A percentile compares a stretch with the other conserved stretches of the same genome.
These are phyloP conservation scores for Camellia granthamiana DNA, from an alignment of 148 eudicot species.

Conservation along the genomic window DNA sequence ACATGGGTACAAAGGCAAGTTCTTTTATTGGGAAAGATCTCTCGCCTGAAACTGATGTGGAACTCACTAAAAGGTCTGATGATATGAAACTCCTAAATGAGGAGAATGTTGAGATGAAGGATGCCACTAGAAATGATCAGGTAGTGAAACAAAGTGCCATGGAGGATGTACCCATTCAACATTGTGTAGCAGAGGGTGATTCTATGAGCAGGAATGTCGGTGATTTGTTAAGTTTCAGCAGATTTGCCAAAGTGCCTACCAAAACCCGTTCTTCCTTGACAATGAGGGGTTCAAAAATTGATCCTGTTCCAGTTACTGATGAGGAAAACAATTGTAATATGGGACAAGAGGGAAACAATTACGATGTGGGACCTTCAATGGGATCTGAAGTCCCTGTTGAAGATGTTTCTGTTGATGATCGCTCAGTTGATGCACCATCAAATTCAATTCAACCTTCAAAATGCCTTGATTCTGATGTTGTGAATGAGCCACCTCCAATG, in stretches of 20 bases:
- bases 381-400: conserved; percentile 27
- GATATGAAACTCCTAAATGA: conserved; percentile 12
- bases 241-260: conserved; percentile 46
- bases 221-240: conserved; percentile 35
- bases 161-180: conserved; percentile 26
- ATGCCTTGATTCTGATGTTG: conserved; percentile 22
- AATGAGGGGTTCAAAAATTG: conserved; percentile 25
- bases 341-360: conserved; percentile 24
- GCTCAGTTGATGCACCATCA: conserved; percentile 29
- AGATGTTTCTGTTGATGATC: conserved; percentile 28
- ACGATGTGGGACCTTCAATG: conserved; percentile 21
- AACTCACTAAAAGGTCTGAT: conserved; percentile 28
- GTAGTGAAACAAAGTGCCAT: conserved; percentile 26
- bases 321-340: conserved; percentile 26
- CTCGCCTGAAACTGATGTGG: conserved; percentile 24
- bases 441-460: conserved; percentile 21
- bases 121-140: conserved; percentile 20
- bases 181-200: conserved; percentile 32
- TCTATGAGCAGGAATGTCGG: conserved; percentile 20
- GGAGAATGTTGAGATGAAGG: conserved; percentile 28
- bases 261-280: conserved; percentile 50
- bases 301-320: conserved; percentile 28
- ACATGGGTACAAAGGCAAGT: conserved; percentile 15
- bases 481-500: conserved; percentile 12
- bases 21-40: conserved; percentile 18